Base-by-base conservation (phyloP, 2,329 filamentous ascomycete genomes). In the Chaetomiaceae sp. region DNA sequence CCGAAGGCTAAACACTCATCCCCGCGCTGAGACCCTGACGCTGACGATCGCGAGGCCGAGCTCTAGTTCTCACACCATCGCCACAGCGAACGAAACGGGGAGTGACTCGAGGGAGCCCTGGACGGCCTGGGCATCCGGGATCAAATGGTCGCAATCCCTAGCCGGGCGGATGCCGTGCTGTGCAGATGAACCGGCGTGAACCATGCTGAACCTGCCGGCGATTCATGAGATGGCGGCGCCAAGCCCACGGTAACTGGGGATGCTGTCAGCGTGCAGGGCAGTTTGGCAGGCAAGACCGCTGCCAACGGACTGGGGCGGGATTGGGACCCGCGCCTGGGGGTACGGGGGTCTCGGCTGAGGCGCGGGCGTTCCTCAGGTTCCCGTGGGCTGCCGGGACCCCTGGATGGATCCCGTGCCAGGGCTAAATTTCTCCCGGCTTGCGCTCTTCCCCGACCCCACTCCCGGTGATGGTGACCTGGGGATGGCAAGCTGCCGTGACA, bases 401-500 rank as follows among this genome's bases (percentile, higher is more conserved):
- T 49, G 34, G 29, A 45, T 40, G 33, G 41, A 48, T 45, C 37
- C 37, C 21, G 33, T 23, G 11, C 36, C 59, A 62, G 62, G 62
- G 61, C 60, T 64, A 64, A 62, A 63, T 62, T 64, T 64, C 48
- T 62, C 62, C 62, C 62, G 61, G 40, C 16, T 59, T 42, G 50
- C 54, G 55, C 47, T 51, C 51, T 53, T 44, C 55, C 47, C 55
- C 48, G 51, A 52, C 60, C 59, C 61, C 62, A 62, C 61, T 62
- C 58, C 62, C 60, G 57, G n/a, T 49, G 37, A 23, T 53, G 46
- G 32, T 37, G 59, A 56, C 49, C 51, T 61, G 54, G 58, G 51
- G 53, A 57, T 23, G 41, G 33, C 53, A 60, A 62, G 51, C 52
- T 62, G 61, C 61, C 62, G 61, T 53, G 56, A 60, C 45, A 55